Evolutionary conservation across 371 early-diverging fungal genomes (phyloP).

Genomic region (Mucor mucedo): DNA sequence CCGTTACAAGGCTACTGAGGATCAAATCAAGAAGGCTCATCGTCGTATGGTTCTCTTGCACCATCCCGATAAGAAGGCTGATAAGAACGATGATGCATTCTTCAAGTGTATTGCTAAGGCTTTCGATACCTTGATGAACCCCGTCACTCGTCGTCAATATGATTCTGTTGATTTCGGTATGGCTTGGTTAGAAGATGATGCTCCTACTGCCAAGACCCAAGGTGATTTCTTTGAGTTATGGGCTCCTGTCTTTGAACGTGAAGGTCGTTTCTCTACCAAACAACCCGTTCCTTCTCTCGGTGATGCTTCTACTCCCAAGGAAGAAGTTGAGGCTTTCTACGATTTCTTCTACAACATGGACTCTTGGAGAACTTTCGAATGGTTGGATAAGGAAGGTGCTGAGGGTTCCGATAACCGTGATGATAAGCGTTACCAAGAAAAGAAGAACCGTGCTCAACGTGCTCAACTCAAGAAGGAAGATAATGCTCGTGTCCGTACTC

Average conservation of each 20-base stretch:
- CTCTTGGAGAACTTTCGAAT: constrained; percentile 98
- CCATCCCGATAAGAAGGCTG: constrained; percentile 92
- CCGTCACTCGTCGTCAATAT: constrained; percentile 91
- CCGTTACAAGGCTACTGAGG: constrained; percentile 82
- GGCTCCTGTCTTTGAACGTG: constrained; percentile 89
- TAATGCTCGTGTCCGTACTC: constrained; percentile 82
- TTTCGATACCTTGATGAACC: constrained; percentile 92
- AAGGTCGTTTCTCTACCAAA: constrained; percentile 90
- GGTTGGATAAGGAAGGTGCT: constrained; percentile 95
- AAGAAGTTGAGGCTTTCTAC: constrained; percentile 94
- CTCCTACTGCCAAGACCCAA: constrained; percentile 75
- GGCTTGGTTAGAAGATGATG: constrained; percentile 56
- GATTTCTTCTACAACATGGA: constrained; percentile 96
- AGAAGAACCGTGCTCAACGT: constrained; percentile 94
- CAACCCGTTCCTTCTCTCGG: constrained; percentile 90
- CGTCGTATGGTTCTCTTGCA: constrained; percentile 86
- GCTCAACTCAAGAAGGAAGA: constrained; percentile 96
- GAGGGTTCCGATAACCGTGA: constrained; percentile 90
- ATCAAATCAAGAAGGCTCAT: constrained; percentile 84
- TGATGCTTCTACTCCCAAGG: constrained; percentile 69
- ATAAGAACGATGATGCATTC: constrained; percentile 90
- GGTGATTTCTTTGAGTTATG: constrained; percentile 92
- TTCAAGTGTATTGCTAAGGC: constrained; percentile 99
- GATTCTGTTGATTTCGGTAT: constrained; percentile 92
- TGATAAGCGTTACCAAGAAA: constrained; percentile 93